phyloP scores from a whole-genome alignment of 2,329 filamentous ascomycete species.

The Claviceps lovelessii region DNA sequence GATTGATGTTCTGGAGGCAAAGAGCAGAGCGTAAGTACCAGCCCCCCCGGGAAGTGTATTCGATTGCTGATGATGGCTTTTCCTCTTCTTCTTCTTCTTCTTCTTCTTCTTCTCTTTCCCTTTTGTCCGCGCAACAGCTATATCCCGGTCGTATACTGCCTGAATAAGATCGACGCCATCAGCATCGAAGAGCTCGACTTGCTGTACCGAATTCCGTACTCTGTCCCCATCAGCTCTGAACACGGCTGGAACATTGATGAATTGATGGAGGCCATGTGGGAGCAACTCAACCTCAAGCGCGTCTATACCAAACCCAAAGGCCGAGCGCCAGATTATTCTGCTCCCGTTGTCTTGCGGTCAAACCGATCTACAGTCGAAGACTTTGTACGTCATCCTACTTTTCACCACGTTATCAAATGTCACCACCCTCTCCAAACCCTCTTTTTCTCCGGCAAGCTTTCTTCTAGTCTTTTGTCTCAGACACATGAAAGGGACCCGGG shows the following conservation, averaged over 20 bases:
- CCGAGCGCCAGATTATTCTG: constrained; percentile 77
- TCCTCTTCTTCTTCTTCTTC: background rate
- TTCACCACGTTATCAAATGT: background rate
- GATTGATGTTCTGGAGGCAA: constrained; percentile 90
- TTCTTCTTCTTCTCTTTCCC: background rate
- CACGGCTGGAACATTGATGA: constrained; percentile 98
- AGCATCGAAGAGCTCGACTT: constrained; percentile 95
- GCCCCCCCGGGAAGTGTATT: background rate
- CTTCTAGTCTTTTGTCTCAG: background rate
- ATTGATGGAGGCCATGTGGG: constrained; percentile 96
- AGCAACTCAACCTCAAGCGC: constrained; percentile 77
- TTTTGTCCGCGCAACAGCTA: constrained; percentile 42
- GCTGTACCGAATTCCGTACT: constrained; percentile 90
- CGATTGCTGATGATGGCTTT: background rate
- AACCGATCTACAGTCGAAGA: constrained; percentile 84
- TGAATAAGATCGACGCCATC: constrained; percentile 98
- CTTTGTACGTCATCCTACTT: constrained; percentile 54
- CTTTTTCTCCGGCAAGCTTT: background rate
- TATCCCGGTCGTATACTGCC: constrained; percentile 95
- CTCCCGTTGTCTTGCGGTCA: constrained; percentile 77
- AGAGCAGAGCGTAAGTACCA: constrained; percentile 45
- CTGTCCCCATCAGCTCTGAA: constrained; percentile 93
- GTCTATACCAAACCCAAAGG: constrained; percentile 99
- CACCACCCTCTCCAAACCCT: background rate
- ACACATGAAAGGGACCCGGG: background rate